Percentiles rank a stretch among this genome's conserved stretches.
These are phyloP conservation scores for Sphaerobolus stellatus DNA, from an alignment of 1,284 basidiomycete genomes.

Conservation along the genomic window DNA sequence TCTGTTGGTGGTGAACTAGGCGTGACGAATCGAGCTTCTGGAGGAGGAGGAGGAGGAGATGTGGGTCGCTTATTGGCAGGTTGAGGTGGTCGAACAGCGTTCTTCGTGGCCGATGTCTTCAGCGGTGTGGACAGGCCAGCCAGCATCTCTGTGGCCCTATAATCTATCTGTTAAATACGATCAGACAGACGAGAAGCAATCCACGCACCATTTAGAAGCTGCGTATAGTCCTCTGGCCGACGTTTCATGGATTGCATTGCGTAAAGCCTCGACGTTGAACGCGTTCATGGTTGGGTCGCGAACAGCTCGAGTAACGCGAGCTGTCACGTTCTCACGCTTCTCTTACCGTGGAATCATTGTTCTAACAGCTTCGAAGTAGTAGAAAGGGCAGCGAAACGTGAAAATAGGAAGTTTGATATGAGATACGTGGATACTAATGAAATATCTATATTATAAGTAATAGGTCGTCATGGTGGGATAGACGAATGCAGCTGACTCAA, in stretches of 20 bases:
- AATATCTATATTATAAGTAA: too few relatives aligned
- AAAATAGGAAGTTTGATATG: too few relatives aligned
- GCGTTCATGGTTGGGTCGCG: constrained; percentile 5
- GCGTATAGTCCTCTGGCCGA: constrained; percentile 55
- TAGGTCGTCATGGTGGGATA: too few relatives aligned
- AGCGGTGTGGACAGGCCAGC: constrained; percentile 50
- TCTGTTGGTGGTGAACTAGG: constrained; percentile 33
- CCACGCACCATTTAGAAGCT: constrained; percentile 70
- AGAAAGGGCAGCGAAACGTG: too few relatives aligned
- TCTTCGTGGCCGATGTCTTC: constrained; percentile 27
- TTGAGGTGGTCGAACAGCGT: constrained; percentile 19
- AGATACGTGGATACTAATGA: too few relatives aligned
- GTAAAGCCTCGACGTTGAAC: constrained; percentile 14
- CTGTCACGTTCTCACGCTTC: neutral
- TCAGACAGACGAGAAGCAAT: constrained; percentile 5
- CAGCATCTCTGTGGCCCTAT: constrained; percentile 72
- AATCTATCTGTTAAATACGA: constrained; percentile 16
- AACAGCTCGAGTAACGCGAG: neutral
- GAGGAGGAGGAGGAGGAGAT: constrained; percentile 47
- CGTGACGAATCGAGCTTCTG: constrained; percentile 29
- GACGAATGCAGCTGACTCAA: too few relatives aligned
- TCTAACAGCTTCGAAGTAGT: too few relatives aligned
- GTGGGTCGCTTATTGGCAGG: constrained; percentile 16
- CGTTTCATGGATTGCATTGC: constrained; percentile 38
- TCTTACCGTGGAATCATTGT: too few relatives aligned